Conservation (phyloP, 441 rosid genomes). For the Theobroma grandiflorum region DNA sequence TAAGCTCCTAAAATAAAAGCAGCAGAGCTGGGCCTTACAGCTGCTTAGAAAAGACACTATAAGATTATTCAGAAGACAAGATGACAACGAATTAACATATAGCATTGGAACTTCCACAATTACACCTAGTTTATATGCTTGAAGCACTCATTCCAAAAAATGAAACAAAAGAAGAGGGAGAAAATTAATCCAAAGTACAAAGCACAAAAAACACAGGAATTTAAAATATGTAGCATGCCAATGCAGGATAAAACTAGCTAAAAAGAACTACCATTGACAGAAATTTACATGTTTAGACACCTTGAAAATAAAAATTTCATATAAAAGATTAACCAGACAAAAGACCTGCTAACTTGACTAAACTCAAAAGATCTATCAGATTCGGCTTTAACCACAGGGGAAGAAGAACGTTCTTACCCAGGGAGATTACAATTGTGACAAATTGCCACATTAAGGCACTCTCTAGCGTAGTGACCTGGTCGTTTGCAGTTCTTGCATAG, state of each 20-base stretch:
- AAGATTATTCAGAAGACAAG: not conserved
- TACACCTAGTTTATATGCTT: not conserved
- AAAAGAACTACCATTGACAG: not conserved
- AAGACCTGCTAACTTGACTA: not conserved
- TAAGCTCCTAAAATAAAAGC: not conserved
- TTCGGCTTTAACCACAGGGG: not conserved
- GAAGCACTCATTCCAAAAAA: not conserved
- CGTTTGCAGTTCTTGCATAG: slow-evolving; percentile 96
- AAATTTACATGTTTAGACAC: too few species aligned
- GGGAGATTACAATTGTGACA: slow-evolving; percentile 98
- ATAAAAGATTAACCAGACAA: not conserved
- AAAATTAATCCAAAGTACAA: not conserved
- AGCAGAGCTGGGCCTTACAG: not conserved
- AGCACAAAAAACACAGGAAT: not conserved
- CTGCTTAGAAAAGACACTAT: not conserved
- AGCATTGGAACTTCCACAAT: not conserved
- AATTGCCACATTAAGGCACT: slow-evolving; percentile 91
- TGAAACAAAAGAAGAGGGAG: not conserved
- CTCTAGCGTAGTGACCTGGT: slow-evolving; percentile 98
- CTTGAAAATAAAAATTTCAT: not conserved
- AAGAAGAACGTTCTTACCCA: slow-evolving; percentile 54
- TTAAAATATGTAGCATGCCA: not conserved
- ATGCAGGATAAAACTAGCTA: not conserved
- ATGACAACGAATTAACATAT: not conserved
- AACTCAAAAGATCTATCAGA: slow-evolving; percentile 13